Base-by-base conservation (phyloP, 139 green algal species). In the Chlorella vulgaris region DNA sequence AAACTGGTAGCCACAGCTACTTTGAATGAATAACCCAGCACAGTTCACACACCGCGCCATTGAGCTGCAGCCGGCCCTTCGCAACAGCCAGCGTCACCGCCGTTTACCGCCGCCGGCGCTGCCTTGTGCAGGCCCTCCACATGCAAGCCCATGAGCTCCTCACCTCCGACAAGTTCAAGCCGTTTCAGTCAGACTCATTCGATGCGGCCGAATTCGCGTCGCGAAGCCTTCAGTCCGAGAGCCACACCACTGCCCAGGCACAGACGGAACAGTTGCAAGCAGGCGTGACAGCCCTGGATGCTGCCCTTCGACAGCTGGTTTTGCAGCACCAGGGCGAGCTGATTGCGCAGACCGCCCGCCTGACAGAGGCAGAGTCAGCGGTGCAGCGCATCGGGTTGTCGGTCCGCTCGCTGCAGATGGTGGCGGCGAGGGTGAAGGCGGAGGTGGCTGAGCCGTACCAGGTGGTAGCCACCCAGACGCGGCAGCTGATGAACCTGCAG, bases 191-290 rank as follows among this genome's bases (percentile, higher is more conserved):
- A 10, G 80, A 84, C 28, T 28, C 87, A 33, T 96, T 96, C 84
- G 88, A 96, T 65, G 80, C 92, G 7, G 83, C 88, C 21, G 60
- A 86, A n/a, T 96, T 96, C 75, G 93, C 92, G 0, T 92, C 84
- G 35, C 77, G 81, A 0, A 89, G 91, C 0, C 78, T 96, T n/a
- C n/a, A n/a, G 7, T 89, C 83, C 2, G 86, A 84, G n/a, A 89
- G 83, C n/a, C 82, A 91, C 18, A 92, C 89, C 15, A 93, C 88
- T 10, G 90, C 92, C 1, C 84, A 88, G 55, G 86, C 84, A 0
- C 90, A 95, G 43, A 85, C 83, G 10, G 89, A 94, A 58, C 62
- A 91, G 68, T 80, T 96, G 62, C 86, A 89, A n/a, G 53, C 88
- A 43, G 90, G 90, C 4, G 87, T 95, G 4, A 53, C 85, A 3